Evolutionary conservation across 495 filamentous ascomycete species (phyloP), one percentile per base, ranked within the genome.

Genomic region (Chlorociboria aeruginascens): DNA sequence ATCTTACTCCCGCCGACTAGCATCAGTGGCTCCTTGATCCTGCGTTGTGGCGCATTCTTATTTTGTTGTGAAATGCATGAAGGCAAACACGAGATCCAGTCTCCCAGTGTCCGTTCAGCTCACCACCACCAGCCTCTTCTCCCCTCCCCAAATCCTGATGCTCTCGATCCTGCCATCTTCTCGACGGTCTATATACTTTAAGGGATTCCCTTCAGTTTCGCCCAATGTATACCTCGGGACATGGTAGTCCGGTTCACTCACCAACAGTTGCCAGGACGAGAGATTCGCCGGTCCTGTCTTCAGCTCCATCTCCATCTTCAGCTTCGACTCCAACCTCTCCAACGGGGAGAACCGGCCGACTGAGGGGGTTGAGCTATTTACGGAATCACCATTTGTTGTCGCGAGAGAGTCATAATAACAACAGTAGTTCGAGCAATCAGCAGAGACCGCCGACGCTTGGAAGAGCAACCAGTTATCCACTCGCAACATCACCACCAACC

Each of bases 301-400:
- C 52, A 39, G 47, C 52, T 30, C 52, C 55, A 45, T 33, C 53
- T 28, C 32, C 53, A 29, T 72, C 20, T 25, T 25, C 20, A 25
- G 20, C 20, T 25, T 25, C 20, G 20, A 25, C 20, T 25, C 20
- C 20, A 25, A 25, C 20, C 20, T 25, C 20, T 25, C 20, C 20
- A 25, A 25, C 20, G 2, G 20, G 2, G 20, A 25, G 82, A 52
- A 66, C 74, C 17, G 75, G 77, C 48, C 70, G 84, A 32, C 70
- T 89, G 52, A 73, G 84, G 28, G 81, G 83, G 31, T 68, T 93
- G 46, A 83, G 74, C 52, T 83, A 86, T 65, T 70, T 93, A 45
- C 76, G 83, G 49, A 80, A 69, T 63, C 83, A 69, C 55, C 76
- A 80, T 67, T 67, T 80, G 40, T 67, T 77, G 53, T 69, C 73